These are phyloP conservation scores for Umbelopsis sp. DNA, from an alignment of 371 early-diverging fungal genomes.

Conservation along the genomic window DNA sequence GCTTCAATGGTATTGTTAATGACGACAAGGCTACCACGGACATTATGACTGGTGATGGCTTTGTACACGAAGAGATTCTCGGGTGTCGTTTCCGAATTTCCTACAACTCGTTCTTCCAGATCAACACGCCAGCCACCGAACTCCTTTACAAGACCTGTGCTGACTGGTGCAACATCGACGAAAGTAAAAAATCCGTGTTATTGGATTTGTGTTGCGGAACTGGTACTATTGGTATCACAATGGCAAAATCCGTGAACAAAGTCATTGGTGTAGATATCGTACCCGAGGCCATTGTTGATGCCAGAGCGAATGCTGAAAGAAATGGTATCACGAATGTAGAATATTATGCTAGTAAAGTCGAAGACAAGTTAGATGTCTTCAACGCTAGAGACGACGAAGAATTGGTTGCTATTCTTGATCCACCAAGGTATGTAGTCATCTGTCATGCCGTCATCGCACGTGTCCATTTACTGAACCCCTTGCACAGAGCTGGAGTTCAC, in stretches of 20 bases:
- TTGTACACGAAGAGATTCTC: slow-evolving; percentile 69
- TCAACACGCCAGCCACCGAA: slow-evolving; percentile 78
- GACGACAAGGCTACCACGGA: slow-evolving; percentile 48
- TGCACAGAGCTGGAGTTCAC: slow-evolving; percentile 61
- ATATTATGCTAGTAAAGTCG: slow-evolving; percentile 68
- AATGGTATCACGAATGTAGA: slow-evolving; percentile 67
- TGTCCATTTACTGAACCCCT: background rate
- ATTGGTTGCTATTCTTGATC: slow-evolving; percentile 75
- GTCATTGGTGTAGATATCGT: slow-evolving; percentile 84
- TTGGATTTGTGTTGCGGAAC: slow-evolving; percentile 90
- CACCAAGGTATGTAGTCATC: slow-evolving; percentile 62
- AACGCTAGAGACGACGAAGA: slow-evolving; percentile 39
- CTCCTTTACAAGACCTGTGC: slow-evolving; percentile 60
- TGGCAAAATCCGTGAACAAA: slow-evolving; percentile 67
- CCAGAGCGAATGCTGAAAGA: slow-evolving; percentile 66
- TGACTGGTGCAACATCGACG: slow-evolving; percentile 46
- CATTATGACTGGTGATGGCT: slow-evolving; percentile 59
- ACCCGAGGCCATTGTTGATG: slow-evolving; percentile 76
- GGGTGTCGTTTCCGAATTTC: slow-evolving; percentile 75
- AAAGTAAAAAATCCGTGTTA: slow-evolving; percentile 47
- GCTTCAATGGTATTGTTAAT: slow-evolving; percentile 58
- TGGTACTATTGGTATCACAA: slow-evolving; percentile 85
- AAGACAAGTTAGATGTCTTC: slow-evolving; percentile 61
- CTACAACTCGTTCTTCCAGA: slow-evolving; percentile 80
- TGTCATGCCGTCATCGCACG: too few relatives aligned